Evolutionary conservation across 2,329 filamentous ascomycete species (phyloP).

Genomic region (Botrytis sinoallii): DNA sequence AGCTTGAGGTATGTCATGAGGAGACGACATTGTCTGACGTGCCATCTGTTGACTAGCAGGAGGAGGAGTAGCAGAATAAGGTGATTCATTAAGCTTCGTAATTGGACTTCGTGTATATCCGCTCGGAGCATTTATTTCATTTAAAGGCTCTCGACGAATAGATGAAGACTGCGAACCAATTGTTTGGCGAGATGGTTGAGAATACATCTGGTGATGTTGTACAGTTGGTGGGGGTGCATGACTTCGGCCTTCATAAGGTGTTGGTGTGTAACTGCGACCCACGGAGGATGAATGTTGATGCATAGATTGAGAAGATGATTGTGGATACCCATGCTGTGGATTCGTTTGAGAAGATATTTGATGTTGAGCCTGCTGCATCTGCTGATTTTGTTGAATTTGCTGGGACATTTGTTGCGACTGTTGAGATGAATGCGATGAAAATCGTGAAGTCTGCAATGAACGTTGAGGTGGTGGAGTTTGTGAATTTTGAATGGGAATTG

Average conservation of each 20-base stretch:
- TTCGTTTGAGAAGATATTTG: slow-evolving; percentile 45
- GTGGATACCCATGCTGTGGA: slow-evolving; percentile 44
- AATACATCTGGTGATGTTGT: slow-evolving; percentile 38
- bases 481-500: slow-evolving; percentile 26
- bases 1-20: slow-evolving; percentile 29
- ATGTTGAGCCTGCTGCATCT: slow-evolving; percentile 40
- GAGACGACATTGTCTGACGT: slow-evolving; percentile 33
- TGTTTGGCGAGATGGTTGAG: slow-evolving; percentile 33
- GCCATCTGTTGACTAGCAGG: slow-evolving; percentile 22
- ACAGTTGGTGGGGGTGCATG: slow-evolving; percentile 42
- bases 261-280: slow-evolving; percentile 36
- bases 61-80: slow-evolving; percentile 37
- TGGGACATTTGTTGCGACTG: slow-evolving; percentile 14
- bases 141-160: slow-evolving; percentile 33
- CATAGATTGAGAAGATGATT: slow-evolving; percentile 46
- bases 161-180: slow-evolving; percentile 30
- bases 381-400: slow-evolving; percentile 25
- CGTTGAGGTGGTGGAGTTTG: slow-evolving; percentile 33
- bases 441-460: slow-evolving; percentile 38
- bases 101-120: slow-evolving; percentile 32
- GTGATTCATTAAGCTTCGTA: slow-evolving; percentile 36
- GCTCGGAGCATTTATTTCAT: slow-evolving; percentile 31
- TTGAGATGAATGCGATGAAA: slow-evolving; percentile 38
- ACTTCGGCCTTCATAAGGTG: slow-evolving; percentile 34
- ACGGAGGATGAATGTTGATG: slow-evolving; percentile 48